phyloP scores from a whole-genome alignment of 352 stramenopile species.

The Phytophthora crassamura region DNA sequence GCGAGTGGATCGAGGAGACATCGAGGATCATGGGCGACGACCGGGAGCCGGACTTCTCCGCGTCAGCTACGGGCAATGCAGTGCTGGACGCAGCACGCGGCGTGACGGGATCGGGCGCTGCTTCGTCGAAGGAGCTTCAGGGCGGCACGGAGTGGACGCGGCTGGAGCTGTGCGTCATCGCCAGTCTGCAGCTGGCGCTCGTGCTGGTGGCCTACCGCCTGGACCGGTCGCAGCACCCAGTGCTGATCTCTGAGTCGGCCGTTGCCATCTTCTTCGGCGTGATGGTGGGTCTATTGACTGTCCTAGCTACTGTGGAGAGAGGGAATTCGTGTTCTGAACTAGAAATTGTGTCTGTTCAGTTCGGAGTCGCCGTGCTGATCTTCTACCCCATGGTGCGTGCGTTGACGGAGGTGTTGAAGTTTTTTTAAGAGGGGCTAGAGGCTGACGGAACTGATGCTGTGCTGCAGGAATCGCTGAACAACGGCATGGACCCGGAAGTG shows the following conservation, averaged over 20 bases:
- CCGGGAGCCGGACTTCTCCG: conserved; percentile 25
- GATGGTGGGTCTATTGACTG: conserved; percentile 52
- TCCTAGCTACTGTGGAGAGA: background rate
- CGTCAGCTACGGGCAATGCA: conserved; percentile 37
- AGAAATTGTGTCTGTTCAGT: conserved; percentile 42
- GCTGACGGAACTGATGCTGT: conserved; percentile 14
- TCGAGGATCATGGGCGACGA: conserved; percentile 30
- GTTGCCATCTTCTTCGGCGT: conserved; percentile 87
- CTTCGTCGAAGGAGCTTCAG: conserved; percentile 30
- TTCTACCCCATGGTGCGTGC: conserved; percentile 80
- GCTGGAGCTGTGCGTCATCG: conserved; percentile 81
- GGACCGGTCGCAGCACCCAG: conserved; percentile 66
- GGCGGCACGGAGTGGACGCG: conserved; percentile 62
- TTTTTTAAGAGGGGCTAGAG: background rate
- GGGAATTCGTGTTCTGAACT: conserved; percentile 15
- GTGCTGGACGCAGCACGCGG: conserved; percentile 41
- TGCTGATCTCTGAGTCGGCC: conserved; percentile 83
- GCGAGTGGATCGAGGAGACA: conserved; percentile 5
- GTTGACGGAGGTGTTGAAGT: background rate
- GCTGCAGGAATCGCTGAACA: conserved; percentile 75
- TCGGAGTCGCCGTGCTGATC: conserved; percentile 79
- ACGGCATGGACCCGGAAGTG: conserved; percentile 83
- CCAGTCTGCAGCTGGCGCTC: conserved; percentile 81
- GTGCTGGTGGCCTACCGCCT: conserved; percentile 85
- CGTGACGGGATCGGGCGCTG: conserved; percentile 31